phyloP scores from a whole-genome alignment of 2,329 filamentous ascomycete species.

The Colletotrichum zoysiae region DNA sequence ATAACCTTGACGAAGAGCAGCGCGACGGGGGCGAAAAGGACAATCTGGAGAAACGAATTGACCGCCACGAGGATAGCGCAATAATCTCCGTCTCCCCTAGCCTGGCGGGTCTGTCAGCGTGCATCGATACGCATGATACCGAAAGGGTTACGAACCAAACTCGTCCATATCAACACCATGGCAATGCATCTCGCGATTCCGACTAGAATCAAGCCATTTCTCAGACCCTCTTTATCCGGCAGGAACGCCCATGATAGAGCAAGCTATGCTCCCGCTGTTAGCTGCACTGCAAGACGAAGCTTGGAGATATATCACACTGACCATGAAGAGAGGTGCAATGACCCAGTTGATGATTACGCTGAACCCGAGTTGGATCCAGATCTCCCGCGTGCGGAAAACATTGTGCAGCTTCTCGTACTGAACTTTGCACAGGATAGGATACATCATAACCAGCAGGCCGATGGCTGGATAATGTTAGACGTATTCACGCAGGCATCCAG shows the following conservation, averaged over 20 bases:
- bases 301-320: conserved; percentile 50
- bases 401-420: conserved; percentile 80
- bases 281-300: neutral
- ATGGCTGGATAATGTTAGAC: conserved; percentile 65
- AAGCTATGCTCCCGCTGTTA: conserved; percentile 56
- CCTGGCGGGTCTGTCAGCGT: conserved; percentile 48
- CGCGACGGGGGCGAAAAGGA: conserved; percentile 77
- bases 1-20: conserved; percentile 80
- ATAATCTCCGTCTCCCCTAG: conserved; percentile 83
- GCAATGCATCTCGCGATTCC: conserved; percentile 89
- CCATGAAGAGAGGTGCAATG: conserved; percentile 85
- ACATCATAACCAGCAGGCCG: conserved; percentile 92
- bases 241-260: conserved; percentile 77
- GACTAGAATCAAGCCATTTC: conserved; percentile 82
- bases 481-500: neutral
- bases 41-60: conserved; percentile 81
- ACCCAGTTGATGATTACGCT: conserved; percentile 87
- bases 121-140: rapidly evolving
- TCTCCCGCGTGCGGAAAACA: conserved; percentile 68
- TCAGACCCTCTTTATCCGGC: conserved; percentile 68
- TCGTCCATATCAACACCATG: conserved; percentile 84
- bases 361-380: conserved; percentile 86
- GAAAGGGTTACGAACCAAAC: conserved; percentile 53
- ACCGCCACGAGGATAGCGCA: conserved; percentile 84
- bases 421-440: conserved; percentile 90